phyloP scores from a whole-genome alignment of 352 stramenopile genomes.

The Elongisporangium undulatum region DNA sequence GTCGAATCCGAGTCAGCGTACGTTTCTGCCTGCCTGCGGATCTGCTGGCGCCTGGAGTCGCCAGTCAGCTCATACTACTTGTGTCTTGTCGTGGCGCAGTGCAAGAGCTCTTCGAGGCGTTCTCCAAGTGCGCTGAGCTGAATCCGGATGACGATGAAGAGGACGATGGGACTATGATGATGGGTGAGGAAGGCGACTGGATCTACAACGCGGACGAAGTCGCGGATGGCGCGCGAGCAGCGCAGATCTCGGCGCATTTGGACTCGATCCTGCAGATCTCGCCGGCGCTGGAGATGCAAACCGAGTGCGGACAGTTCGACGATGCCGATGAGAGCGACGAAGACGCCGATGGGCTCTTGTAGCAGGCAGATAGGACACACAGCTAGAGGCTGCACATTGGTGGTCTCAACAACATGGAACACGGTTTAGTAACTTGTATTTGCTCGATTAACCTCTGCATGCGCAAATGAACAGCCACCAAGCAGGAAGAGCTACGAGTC shows the following conservation, averaged over 20 bases:
- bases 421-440: background rate
- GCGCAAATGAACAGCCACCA: background rate
- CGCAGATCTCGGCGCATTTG: constrained; percentile 55
- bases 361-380: background rate
- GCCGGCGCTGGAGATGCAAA: constrained; percentile 27
- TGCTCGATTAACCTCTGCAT: background rate
- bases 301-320: constrained; percentile 71
- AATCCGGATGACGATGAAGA: constrained; percentile 72
- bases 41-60: background rate
- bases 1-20: constrained; percentile 55
- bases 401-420: background rate
- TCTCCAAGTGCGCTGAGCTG: constrained; percentile 78
- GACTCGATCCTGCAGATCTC: constrained; percentile 70
- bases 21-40: constrained; percentile 8
- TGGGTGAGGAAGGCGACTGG: constrained; percentile 45
- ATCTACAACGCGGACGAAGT: constrained; percentile 85
- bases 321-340: constrained; percentile 70
- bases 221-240: constrained; percentile 48
- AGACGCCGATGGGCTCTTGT: background rate
- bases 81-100: constrained; percentile 43
- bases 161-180: constrained; percentile 13
- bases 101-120: constrained; percentile 64
- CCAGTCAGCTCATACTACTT: constrained; percentile 3
- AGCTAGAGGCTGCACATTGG: too few relatives aligned
- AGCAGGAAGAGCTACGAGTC: background rate